These are phyloP conservation scores for Paramarasmius palmivorus DNA, from an alignment of 1,284 basidiomycete species.

Conservation along the genomic window DNA sequence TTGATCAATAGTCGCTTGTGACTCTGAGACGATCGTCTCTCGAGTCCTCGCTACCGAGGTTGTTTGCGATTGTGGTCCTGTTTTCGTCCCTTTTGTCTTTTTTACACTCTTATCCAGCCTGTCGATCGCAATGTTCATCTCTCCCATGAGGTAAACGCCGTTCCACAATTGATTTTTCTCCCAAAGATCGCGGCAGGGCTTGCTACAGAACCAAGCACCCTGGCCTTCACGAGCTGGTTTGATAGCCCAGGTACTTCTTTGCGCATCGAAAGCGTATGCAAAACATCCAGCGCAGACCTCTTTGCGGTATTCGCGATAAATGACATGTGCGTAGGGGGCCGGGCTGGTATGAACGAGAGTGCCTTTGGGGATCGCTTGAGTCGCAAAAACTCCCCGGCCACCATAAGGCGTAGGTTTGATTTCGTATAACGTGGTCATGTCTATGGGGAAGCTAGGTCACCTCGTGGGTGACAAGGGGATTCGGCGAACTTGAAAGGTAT, in stretches of 20 bases:
- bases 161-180: constrained; percentile 31
- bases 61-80: neutral
- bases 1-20: constrained; percentile 31
- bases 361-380: constrained; percentile 35
- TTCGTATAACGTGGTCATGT: constrained; percentile 6
- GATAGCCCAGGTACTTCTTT: constrained; percentile 44
- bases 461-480: too few relatives aligned
- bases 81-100: constrained; percentile 21
- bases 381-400: constrained; percentile 55
- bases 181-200: constrained; percentile 47
- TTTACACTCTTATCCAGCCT: constrained; percentile 36
- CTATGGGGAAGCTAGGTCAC: too few relatives aligned
- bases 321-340: constrained; percentile 47
- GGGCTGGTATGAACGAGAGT: constrained; percentile 42
- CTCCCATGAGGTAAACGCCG: constrained; percentile 29
- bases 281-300: constrained; percentile 68
- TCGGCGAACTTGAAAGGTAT: too few relatives aligned
- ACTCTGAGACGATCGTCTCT: too few relatives aligned
- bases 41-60: too few relatives aligned
- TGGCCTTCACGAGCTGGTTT: constrained; percentile 32
- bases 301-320: constrained; percentile 57
- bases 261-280: constrained; percentile 52
- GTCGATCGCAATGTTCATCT: constrained; percentile 31
- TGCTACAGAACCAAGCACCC: constrained; percentile 57
- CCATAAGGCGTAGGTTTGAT: constrained; percentile 39